phyloP scores from a whole-genome alignment of 495 filamentous ascomycete genomes.

The Pyrenula massariospora region DNA sequence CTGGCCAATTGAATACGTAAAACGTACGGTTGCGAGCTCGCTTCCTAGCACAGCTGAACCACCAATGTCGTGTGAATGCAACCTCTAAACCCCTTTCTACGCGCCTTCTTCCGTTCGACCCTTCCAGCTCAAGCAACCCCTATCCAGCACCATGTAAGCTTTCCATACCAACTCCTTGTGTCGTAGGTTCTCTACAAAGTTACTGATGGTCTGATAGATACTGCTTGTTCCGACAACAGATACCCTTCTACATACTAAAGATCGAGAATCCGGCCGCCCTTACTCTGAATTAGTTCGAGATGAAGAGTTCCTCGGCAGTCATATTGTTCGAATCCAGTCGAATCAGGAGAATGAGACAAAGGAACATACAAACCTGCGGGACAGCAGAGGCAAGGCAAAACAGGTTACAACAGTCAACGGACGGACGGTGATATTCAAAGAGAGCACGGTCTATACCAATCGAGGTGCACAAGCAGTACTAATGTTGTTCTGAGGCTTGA shows the following conservation, averaged over 20 bases:
- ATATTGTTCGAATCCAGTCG: constrained; percentile 79
- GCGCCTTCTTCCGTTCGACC: constrained; percentile 95
- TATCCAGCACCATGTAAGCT: constrained; percentile 71
- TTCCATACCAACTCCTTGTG: background rate
- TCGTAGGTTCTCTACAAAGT: background rate
- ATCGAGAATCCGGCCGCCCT: constrained; percentile 68
- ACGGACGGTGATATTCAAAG: constrained; percentile 87
- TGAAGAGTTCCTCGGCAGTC: constrained; percentile 93
- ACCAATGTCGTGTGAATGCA: constrained; percentile 65
- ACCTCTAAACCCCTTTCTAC: constrained; percentile 96
- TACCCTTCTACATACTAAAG: constrained; percentile 75
- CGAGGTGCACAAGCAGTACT: constrained; percentile 51
- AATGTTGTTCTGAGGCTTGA: constrained; percentile 9
- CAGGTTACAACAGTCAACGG: constrained; percentile 89
- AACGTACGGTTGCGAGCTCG: background rate
- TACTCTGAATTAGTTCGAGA: constrained; percentile 72
- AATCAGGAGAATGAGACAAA: constrained; percentile 44
- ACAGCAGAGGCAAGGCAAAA: constrained; percentile 85
- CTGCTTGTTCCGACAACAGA: constrained; percentile 91
- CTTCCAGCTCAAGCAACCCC: constrained; percentile 88
- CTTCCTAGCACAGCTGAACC: background rate
- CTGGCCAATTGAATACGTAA: background rate
- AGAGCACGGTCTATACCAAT: constrained; percentile 86
- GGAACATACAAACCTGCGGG: constrained; percentile 67
- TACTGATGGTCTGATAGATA: constrained; percentile 37